Conservation (phyloP, 768 basidiomycete genomes). For the Calocera viscosa region DNA sequence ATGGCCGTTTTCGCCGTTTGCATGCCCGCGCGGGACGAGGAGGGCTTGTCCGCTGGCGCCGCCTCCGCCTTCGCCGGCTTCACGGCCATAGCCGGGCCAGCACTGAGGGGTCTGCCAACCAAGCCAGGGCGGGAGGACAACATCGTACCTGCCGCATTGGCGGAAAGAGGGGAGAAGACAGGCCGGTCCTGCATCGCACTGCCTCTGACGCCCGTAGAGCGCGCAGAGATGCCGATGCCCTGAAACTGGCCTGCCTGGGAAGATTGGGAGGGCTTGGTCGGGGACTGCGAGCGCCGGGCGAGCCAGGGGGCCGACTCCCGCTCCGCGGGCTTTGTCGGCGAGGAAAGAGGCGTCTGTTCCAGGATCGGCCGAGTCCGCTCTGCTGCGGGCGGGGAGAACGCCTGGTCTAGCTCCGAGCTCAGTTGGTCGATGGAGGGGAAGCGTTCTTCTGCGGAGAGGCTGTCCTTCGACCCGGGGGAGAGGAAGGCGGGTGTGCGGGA, state of each 20-base stretch:
- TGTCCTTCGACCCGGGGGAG: constrained; percentile 24
- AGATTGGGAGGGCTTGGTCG: not conserved
- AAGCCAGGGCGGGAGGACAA: not conserved
- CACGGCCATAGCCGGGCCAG: not conserved
- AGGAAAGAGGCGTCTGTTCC: not conserved
- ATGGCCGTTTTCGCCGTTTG: not conserved
- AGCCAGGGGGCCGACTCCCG: not conserved
- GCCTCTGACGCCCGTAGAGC: not conserved
- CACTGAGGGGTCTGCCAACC: not conserved
- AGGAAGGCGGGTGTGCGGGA: constrained; percentile 16
- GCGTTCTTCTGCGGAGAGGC: constrained; percentile 48
- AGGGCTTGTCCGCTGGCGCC: not conserved
- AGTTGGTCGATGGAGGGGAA: constrained; percentile 84
- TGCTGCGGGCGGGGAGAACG: not conserved
- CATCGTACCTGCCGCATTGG: not conserved
- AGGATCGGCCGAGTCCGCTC: not conserved
- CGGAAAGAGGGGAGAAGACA: not conserved
- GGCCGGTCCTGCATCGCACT: not conserved
- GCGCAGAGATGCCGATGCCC: not conserved
- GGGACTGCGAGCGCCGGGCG: not conserved
- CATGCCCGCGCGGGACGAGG: not conserved
- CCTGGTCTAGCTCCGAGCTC: constrained; percentile 27
- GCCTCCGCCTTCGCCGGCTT: not conserved
- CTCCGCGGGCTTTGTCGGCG: not conserved
- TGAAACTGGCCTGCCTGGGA: not conserved